Base-by-base conservation (phyloP, 192 early-diverging fungal species). In the Linnemannia schmuckeri region DNA sequence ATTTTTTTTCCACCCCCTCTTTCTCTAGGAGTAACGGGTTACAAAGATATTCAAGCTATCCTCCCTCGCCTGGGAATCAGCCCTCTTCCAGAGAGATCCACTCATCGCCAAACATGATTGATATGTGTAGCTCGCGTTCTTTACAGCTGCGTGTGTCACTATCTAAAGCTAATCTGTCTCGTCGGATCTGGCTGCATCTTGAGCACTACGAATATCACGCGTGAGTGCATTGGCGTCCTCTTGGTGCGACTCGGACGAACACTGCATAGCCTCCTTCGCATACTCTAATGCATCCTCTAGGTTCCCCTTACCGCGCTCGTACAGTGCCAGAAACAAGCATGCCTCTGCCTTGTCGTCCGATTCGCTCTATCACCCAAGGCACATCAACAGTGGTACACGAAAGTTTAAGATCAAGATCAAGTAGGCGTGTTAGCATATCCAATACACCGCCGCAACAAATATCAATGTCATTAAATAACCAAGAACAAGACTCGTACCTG, bases 191-290 rank as follows among this genome's bases (percentile, higher is more conserved):
- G 40, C 70, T 17, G 78, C 66, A 42, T 85, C 83, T 5, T 71
- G 73, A n/a, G 70, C 74, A 55, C 77, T 85, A 1, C 82, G 61
- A 37, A 89, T 78, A n/a, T 86, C 83, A 18, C 88, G 83, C 30
- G 82, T 46, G 17, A 89, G 46, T 33, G 79, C 83, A 70, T 86
- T 89, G n/a, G 88, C 88, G 27, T 89, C 88, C 35, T 89, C 88
- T 24, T 85, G 85, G 44, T 89, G 82, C 75, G 81, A 76, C 63
- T 81, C 80, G 1, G 83, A 81, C 33, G 79, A 74, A 38, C 80
- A 81, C 22, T 78, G 74, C 77, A 88, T 68, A 2, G 76, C 82
- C 37, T 90, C 78, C 13, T 69, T 78, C 3, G 88, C 88, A 69
- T 83, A 88, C n/a, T 80, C 76, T 37, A 71, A 75, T 44, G 89